Evolutionary conservation across 2,329 filamentous ascomycete genomes (phyloP).

Genomic region (Alternaria sp.): DNA sequence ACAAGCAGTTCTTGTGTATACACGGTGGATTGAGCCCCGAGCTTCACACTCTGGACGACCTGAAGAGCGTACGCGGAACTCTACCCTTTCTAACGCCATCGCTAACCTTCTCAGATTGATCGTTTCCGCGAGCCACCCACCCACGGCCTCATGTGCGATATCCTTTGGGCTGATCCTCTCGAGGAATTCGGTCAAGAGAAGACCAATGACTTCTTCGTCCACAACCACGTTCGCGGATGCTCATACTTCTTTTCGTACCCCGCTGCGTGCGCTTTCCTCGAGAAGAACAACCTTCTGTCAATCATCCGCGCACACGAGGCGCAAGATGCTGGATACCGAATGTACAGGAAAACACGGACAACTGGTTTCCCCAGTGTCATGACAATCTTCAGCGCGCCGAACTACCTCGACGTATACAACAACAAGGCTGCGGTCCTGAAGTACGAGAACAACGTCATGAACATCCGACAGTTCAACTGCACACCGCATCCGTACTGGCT

Average conservation of each 20-base stretch:
- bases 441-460: conserved; percentile 99
- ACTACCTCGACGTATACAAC: conserved; percentile 99
- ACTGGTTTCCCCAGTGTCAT: conserved; percentile 99
- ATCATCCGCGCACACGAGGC: conserved; percentile 98
- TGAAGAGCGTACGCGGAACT: conserved; percentile 73
- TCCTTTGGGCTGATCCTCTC: conserved; percentile 96
- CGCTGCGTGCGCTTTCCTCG: conserved; percentile 93
- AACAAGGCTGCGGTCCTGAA: conserved; percentile 99
- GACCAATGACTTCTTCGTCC: conserved; percentile 94
- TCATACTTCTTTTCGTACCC: conserved; percentile 99
- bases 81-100: neutral
- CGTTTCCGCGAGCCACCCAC: conserved; percentile 97
- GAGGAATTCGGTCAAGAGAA: conserved; percentile 99
- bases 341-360: conserved; percentile 98
- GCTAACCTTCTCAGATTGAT: conserved; percentile 72
- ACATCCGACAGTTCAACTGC: conserved; percentile 99
- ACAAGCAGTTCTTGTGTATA: conserved; percentile 99
- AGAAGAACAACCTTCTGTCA: conserved; percentile 98
- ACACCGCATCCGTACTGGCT: conserved; percentile 99
- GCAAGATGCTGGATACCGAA: conserved; percentile 96
- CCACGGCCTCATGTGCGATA: conserved; percentile 98
- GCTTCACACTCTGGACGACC: conserved; percentile 91
- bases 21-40: conserved; percentile 96
- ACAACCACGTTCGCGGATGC: conserved; percentile 97
- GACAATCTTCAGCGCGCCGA: conserved; percentile 99